Conservation (phyloP, 2,329 filamentous ascomycete genomes). For the Biscogniauxia sp. region DNA sequence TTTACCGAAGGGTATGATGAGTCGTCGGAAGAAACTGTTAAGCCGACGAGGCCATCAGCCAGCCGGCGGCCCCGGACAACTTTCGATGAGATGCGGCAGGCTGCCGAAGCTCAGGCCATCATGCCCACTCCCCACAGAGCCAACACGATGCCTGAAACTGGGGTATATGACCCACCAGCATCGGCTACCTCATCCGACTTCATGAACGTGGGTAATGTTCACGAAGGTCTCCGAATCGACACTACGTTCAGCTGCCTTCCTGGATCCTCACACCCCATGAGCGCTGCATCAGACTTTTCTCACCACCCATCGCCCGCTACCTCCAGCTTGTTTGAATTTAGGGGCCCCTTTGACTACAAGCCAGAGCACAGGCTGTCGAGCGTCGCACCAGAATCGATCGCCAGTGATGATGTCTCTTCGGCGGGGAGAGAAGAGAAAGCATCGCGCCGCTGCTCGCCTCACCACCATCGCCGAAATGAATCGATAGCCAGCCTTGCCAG, state of each 20-base stretch:
- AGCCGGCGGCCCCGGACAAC: conserved; percentile 48
- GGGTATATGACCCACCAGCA: conserved; percentile 40
- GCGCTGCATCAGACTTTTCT: conserved; percentile 47
- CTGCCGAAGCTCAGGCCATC: conserved; percentile 50
- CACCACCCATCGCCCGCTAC: conserved; percentile 54
- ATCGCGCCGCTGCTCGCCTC: conserved; percentile 36
- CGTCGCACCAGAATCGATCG: conserved; percentile 14
- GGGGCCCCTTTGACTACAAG: conserved; percentile 43
- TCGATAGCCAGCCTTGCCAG: conserved; percentile 58
- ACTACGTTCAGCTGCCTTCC: conserved; percentile 40
- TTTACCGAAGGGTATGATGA: conserved; percentile 63
- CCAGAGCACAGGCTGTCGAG: conserved; percentile 37
- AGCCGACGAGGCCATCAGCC: conserved; percentile 46
- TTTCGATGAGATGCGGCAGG: conserved; percentile 59
- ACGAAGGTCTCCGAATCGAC: conserved; percentile 35
- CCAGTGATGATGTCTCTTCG: conserved; percentile 20
- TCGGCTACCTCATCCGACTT: conserved; percentile 57
- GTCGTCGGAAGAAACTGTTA: conserved; percentile 65
- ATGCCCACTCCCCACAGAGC: conserved; percentile 56
- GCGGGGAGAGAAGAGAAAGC: conserved; percentile 22
- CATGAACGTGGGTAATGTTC: conserved; percentile 48
- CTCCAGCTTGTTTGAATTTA: conserved; percentile 44
- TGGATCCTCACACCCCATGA: conserved; percentile 34
- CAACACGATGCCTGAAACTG: conserved; percentile 42
- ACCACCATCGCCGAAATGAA: conserved; percentile 57